phyloP scores from a whole-genome alignment of 2,329 filamentous ascomycete species.

The Aspergillus vadensis region DNA sequence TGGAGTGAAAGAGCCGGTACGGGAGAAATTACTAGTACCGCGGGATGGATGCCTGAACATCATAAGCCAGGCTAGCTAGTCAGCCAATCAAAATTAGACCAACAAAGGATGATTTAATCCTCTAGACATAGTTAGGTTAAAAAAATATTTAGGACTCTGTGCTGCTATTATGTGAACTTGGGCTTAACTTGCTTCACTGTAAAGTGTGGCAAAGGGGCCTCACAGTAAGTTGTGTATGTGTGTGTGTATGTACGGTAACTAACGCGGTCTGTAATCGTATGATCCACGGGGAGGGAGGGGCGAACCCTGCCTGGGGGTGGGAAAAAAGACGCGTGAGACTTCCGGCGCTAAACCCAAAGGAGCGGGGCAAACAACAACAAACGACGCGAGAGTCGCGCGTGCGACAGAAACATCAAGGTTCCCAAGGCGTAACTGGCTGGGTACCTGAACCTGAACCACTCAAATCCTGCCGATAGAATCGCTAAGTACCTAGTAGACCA shows the following conservation, averaged over 20 bases:
- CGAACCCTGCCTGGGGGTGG: slow-evolving; percentile 9
- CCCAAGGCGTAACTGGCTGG: slow-evolving; percentile 4
- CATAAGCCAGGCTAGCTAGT: too few species aligned
- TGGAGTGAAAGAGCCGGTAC: not conserved
- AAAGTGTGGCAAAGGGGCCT: too few species aligned
- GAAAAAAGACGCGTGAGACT: slow-evolving; percentile 27
- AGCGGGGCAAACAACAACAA: slow-evolving; percentile 31
- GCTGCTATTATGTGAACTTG: too few species aligned
- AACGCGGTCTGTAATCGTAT: slow-evolving; percentile 17
- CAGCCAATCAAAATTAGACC: too few species aligned
- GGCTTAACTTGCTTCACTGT: too few species aligned
- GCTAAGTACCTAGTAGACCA: not conserved
- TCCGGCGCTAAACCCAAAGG: slow-evolving; percentile 30
- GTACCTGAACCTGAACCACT: slow-evolving; percentile 8
- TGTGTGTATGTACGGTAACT: slow-evolving; percentile 1
- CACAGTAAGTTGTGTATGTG: not conserved
- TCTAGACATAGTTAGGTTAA: too few species aligned
- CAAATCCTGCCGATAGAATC: not conserved
- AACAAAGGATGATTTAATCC: too few species aligned
- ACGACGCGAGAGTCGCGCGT: slow-evolving; percentile 34
- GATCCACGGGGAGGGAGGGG: slow-evolving; percentile 9
- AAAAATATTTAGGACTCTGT: too few species aligned
- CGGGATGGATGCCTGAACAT: too few species aligned
- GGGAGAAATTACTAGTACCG: not conserved
- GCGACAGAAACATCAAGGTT: slow-evolving; percentile 22